Base-by-base conservation (phyloP, 2,329 filamentous ascomycete species). In the Diaporthe caulivora region DNA sequence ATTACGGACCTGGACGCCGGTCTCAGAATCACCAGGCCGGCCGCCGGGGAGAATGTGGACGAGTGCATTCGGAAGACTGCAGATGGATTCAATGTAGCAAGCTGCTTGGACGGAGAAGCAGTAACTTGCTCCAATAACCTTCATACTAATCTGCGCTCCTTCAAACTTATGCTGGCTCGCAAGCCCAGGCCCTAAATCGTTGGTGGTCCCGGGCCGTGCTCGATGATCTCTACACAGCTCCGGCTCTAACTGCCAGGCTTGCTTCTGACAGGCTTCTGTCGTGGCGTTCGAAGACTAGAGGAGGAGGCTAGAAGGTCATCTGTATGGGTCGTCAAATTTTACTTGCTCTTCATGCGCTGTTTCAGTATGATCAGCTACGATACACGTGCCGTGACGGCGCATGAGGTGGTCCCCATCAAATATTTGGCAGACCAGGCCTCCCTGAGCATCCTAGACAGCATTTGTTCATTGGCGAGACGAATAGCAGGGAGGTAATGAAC, bases 181-280 rank as follows among this genome's bases (percentile, higher is more conserved):
- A 65, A 53, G 44, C 47, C 60, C 10, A 65, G 62, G 62, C 62
- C 62, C 42, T 65, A 51, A 65, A 51, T 10, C 62, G 44, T 51
- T 51, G 26, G 62, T 65, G 62, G 62, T 18, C 44, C 29, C 44
- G 44, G 62, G 62, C 60, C 60, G 60, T 65, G 60, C 60, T 65
- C 42, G 37, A 64, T 29, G 60, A 51, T 49, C 60, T 51, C 26
- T 42, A 51, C 60, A 37, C 21, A 24, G 29, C 57, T 11, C 57
- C 7, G n/a, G 57, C 3, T 42, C 34, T n/a, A 26, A 26, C 37
- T n/a, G 57, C 34, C n/a, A 49, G 62, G 62, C 62, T 29, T 51
- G 44, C 31, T n/a, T 51, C 31, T 51, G 60, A 51, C 62, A 51
- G 29, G 62, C 62, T 51, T 65, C 62, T 37, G 29, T 9, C 11